Evolutionary conservation across 306 rosid genomes (phyloP).

Genomic region (Lathyrus aphaca): DNA sequence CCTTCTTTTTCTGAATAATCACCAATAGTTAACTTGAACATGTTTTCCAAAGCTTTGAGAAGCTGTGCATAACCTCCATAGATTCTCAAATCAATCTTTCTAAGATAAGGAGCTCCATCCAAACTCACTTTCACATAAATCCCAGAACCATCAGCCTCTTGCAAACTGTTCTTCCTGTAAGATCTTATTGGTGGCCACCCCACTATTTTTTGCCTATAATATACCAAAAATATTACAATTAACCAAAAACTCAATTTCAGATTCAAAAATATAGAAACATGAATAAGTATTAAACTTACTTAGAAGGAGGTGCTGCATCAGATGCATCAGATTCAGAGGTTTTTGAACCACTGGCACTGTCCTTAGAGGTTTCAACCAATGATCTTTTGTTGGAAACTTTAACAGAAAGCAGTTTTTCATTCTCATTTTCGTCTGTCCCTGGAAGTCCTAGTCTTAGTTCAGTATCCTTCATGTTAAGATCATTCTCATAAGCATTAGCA

Average conservation of each 20-base stretch:
- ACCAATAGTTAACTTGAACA: constrained; percentile 80
- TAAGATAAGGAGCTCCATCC: constrained; percentile 97
- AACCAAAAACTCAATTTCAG: neutral
- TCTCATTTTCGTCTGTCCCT: constrained; percentile 55
- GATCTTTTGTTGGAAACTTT: constrained; percentile 62
- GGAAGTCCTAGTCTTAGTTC: constrained; percentile 85
- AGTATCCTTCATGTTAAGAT: constrained; percentile 79
- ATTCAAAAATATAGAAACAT: neutral
- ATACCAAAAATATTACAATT: neutral
- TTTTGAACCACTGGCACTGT: constrained; percentile 43
- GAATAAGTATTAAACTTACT: constrained; percentile 50
- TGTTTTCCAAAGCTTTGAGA: constrained; percentile 70
- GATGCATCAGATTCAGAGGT: constrained; percentile 32
- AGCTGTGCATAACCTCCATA: constrained; percentile 68
- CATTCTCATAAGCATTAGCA: constrained; percentile 55
- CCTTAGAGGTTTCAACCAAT: constrained; percentile 45
- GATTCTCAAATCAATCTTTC: constrained; percentile 75
- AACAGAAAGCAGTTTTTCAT: constrained; percentile 6
- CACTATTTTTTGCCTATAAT: constrained; percentile 74
- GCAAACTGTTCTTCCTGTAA: constrained; percentile 68
- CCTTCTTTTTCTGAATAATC: constrained; percentile 86
- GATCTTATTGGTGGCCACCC: constrained; percentile 97
- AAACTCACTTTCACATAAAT: constrained; percentile 84
- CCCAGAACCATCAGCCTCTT: constrained; percentile 63
- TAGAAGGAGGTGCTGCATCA: constrained; percentile 62